Evolutionary conservation across 1,284 basidiomycete species (phyloP).

Genomic region (Austropuccinia psidii): DNA sequence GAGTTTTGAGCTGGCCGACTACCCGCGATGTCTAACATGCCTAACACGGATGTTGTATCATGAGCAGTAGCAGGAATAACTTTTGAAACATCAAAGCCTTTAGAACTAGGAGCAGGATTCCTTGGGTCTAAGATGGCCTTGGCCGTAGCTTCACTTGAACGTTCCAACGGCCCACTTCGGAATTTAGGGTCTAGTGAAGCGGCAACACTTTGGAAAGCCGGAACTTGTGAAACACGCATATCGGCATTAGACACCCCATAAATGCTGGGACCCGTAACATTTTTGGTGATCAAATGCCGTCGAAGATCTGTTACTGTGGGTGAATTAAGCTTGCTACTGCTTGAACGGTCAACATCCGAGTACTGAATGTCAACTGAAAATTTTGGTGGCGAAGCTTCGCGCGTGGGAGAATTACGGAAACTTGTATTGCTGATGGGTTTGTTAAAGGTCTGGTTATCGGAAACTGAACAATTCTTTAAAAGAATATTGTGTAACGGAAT

Average conservation of each 20-base stretch:
- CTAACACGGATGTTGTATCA: conserved; percentile 30
- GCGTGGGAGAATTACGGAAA: background rate
- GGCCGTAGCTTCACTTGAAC: background rate
- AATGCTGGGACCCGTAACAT: background rate
- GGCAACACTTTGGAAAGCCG: background rate
- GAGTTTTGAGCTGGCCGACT: background rate
- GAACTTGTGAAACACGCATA: conserved; percentile 3
- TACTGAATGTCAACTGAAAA: conserved; percentile 9
- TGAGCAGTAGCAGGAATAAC: conserved; percentile 31
- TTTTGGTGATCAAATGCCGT: conserved; percentile 23
- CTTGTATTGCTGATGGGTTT: conserved; percentile 11
- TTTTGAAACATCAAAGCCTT: conserved; percentile 37
- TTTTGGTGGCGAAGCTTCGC: conserved; percentile 16
- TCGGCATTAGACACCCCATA: conserved; percentile 11
- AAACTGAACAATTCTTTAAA: conserved; percentile 54
- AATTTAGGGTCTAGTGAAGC: conserved; percentile 4
- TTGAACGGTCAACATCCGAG: conserved; percentile 30
- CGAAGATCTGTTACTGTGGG: conserved; percentile 34
- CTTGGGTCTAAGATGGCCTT: conserved; percentile 30
- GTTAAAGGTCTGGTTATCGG: conserved; percentile 9
- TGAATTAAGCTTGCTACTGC: conserved; percentile 18
- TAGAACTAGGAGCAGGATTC: conserved; percentile 16
- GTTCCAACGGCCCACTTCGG: conserved; percentile 10
- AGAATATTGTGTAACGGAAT: conserved; percentile 96
- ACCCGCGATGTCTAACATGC: conserved; percentile 22